Evolutionary conservation across 306 rosid species (phyloP), one percentile per base, ranked within the genome.

Genomic region (Begonia fuchsioides): DNA sequence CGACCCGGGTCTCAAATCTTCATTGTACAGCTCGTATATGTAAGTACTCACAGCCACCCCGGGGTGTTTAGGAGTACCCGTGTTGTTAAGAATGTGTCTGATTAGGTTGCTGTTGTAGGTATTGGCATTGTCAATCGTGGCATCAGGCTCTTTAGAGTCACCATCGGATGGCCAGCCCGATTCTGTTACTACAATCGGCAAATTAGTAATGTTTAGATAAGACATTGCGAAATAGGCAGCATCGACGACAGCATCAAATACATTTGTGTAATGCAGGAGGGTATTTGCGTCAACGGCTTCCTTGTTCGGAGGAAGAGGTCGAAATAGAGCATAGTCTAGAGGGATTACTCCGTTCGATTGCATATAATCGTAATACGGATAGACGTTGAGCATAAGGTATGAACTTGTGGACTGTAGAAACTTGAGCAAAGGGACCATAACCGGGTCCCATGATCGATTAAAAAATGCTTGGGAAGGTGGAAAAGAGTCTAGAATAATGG

Each of bases 161-260:
- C 96, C 96, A 61, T 78, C 74, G 39, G 96, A 87, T n/a, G 96
- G 96, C 96, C 96, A 87, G 41, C 96, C 96, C 5, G 96, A 72
- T 58, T 87, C 96, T 0, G 93, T 79, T 55, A 87, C 94, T 41
- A 83, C 67, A 63, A 87, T 59, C 39, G 93, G 92, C 39, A 87
- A 51, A 55, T 80, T 75, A 38, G 94, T 80, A 71, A 87, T 45
- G 71, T 87, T 87, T 59, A 83, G 66, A 61, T 76, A 65, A 13
- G 80, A 69, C 93, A 87, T 87, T 38, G 94, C 82, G 63, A 87
- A 87, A 77, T 82, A 87, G 5, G 93, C 82, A 13, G 96, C 96
- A 64, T 87, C 96, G 32, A 87, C 85, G 60, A 87, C 64, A 4
- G 96, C 96, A 59, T 87, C 96, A 48, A 83, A 87, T 58, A 87